phyloP scores from a whole-genome alignment of 2,329 filamentous ascomycete species.

The Botrytis fragariae region DNA sequence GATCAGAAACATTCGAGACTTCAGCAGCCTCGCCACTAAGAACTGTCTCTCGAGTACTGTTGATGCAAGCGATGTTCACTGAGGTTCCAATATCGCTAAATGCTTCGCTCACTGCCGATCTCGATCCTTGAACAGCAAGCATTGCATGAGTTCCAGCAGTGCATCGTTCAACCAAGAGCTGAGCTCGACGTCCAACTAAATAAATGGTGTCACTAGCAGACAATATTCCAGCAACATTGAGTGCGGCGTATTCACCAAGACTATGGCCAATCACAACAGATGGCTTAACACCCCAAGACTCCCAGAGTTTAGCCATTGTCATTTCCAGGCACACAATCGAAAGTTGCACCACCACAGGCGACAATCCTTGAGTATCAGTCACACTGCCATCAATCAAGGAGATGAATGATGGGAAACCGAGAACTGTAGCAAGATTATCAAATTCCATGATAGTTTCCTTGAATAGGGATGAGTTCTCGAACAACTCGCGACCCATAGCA shows the following conservation, averaged over 20 bases:
- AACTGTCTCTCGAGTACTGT: slow-evolving; percentile 20
- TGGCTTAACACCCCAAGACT: slow-evolving; percentile 19
- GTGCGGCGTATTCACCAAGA: slow-evolving; percentile 55
- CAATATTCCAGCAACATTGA: slow-evolving; percentile 67
- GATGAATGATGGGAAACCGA: slow-evolving; percentile 20
- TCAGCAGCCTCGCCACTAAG: slow-evolving; percentile 43
- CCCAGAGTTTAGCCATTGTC: slow-evolving; percentile 19
- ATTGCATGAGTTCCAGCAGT: slow-evolving; percentile 65
- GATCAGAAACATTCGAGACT: slow-evolving; percentile 41
- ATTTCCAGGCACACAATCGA: slow-evolving; percentile 20
- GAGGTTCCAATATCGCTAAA: slow-evolving; percentile 4
- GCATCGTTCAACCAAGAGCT: slow-evolving; percentile 62
- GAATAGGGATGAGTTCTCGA: slow-evolving; percentile 15
- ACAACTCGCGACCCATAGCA: slow-evolving; percentile 20
- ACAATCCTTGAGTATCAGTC: slow-evolving; percentile 10
- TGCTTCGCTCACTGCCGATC: slow-evolving; percentile 30
- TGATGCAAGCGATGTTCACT: slow-evolving; percentile 20
- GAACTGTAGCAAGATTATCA: slow-evolving; percentile 16
- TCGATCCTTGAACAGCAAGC: slow-evolving; percentile 56
- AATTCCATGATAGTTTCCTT: slow-evolving; percentile 19
- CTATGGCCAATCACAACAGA: slow-evolving; percentile 49
- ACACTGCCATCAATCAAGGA: slow-evolving; percentile 16
- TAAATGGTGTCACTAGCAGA: slow-evolving; percentile 69
- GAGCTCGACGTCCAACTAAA: slow-evolving; percentile 65
- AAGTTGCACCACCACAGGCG: slow-evolving; percentile 19